phyloP scores from a whole-genome alignment of 2,329 filamentous ascomycete species.

The Exophiala bonariae region DNA sequence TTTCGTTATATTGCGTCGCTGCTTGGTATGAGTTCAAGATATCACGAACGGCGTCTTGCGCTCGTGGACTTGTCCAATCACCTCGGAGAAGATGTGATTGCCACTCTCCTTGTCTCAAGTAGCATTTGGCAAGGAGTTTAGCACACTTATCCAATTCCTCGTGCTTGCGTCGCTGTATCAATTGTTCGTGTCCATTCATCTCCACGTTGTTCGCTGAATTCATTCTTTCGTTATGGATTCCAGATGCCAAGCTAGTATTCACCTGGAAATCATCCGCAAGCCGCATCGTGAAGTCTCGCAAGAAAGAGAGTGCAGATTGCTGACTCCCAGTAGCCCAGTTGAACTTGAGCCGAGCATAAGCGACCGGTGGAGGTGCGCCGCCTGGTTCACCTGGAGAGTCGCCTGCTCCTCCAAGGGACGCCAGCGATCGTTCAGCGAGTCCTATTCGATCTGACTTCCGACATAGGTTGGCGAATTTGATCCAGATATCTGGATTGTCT shows the following conservation, averaged over 20 bases:
- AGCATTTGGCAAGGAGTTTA: slow-evolving; percentile 87
- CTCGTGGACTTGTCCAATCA: slow-evolving; percentile 83
- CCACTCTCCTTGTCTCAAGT: slow-evolving; percentile 96
- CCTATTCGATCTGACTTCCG: slow-evolving; percentile 94
- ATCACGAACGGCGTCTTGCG: slow-evolving; percentile 83
- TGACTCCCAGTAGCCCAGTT: slow-evolving; percentile 84
- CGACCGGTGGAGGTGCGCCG: slow-evolving; percentile 69
- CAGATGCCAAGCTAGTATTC: slow-evolving; percentile 42
- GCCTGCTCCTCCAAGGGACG: slow-evolving; percentile 74
- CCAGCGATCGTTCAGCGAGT: slow-evolving; percentile 90
- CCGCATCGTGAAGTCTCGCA: slow-evolving; percentile 62
- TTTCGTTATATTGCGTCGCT: slow-evolving; percentile 89
- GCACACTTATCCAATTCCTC: slow-evolving; percentile 58
- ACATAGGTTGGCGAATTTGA: slow-evolving; percentile 98
- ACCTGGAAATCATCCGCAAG: slow-evolving; percentile 60
- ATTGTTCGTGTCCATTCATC: slow-evolving; percentile 39
- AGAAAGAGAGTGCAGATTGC: slow-evolving; percentile 58
- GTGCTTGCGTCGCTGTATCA: slow-evolving; percentile 40
- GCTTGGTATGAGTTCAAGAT: slow-evolving; percentile 88
- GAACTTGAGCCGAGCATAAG: slow-evolving; percentile 96
- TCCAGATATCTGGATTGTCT: slow-evolving; percentile 99
- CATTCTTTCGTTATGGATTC: slow-evolving; percentile 45
- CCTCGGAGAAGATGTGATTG: slow-evolving; percentile 80
- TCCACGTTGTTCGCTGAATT: slow-evolving; percentile 43
- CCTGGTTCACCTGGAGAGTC: slow-evolving; percentile 33